Conservation (phyloP, 371 early-diverging fungal species). For the Rhizomucor miehei region DNA sequence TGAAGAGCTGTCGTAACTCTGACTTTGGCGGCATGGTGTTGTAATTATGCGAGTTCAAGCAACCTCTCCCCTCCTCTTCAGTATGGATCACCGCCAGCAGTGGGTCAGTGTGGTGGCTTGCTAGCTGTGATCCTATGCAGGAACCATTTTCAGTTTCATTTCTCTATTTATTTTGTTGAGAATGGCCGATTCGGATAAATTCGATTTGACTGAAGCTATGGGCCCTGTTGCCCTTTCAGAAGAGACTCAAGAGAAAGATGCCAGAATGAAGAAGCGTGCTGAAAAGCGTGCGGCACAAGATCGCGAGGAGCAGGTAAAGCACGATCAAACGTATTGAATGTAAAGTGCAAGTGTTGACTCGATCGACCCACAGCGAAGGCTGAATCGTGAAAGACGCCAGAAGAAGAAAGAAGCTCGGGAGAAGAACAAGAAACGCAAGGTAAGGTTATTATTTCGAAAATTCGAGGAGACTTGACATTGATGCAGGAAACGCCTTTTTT, state of each 20-base stretch:
- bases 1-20: conserved; percentile 40
- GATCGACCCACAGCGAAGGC: conserved; percentile 19
- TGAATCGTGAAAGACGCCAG: conserved; percentile 38
- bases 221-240: neutral
- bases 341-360: neutral
- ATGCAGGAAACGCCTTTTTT: neutral
- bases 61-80: too few species aligned
- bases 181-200: neutral
- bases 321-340: neutral
- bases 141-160: neutral
- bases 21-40: conserved; percentile 25
- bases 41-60: neutral
- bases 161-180: neutral
- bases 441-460: conserved; percentile 6
- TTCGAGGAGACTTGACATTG: neutral
- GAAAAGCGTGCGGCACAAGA: conserved; percentile 4
- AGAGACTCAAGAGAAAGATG: neutral
- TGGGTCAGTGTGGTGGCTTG: too few species aligned
- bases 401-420: conserved; percentile 41
- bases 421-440: conserved; percentile 44
- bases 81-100: too few species aligned
- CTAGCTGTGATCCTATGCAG: neutral
- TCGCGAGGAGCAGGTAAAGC: conserved; percentile 2
- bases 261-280: conserved; percentile 4
- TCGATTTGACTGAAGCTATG: neutral